These are phyloP conservation scores for Casuarina glauca DNA, from an alignment of 306 rosid species.

Conservation along the genomic window DNA sequence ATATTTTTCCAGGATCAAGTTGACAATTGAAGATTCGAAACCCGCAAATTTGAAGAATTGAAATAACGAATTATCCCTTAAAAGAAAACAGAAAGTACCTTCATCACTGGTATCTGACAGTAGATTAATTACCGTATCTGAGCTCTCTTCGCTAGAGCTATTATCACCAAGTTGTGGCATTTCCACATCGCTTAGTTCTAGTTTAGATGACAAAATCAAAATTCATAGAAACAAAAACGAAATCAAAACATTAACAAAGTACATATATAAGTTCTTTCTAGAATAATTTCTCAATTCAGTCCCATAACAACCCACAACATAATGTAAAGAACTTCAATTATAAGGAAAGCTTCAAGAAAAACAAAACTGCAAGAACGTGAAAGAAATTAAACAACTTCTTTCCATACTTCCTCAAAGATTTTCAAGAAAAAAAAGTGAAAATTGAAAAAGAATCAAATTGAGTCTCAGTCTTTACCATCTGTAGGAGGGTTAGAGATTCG, in stretches of 20 bases:
- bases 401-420: neutral
- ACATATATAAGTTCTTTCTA: neutral
- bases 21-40: neutral
- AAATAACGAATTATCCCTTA: neutral
- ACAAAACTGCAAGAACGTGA: neutral
- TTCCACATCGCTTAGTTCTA: slow-evolving; percentile 5
- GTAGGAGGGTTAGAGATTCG: neutral
- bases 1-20: neutral
- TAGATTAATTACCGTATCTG: neutral
- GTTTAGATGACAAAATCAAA: neutral
- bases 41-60: no score
- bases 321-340: neutral
- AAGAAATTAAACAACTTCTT: neutral
- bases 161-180: neutral
- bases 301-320: neutral
- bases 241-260: neutral
- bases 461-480: slow-evolving; percentile 38
- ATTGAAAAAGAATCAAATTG: neutral
- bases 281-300: neutral
- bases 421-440: neutral
- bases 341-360: neutral
- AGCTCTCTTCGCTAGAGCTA: slow-evolving; percentile 8
- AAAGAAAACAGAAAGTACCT: slow-evolving; percentile 6
- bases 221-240: neutral
- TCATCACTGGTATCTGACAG: slow-evolving; percentile 17